These are phyloP conservation scores for Macrocybe gigantea DNA, from an alignment of 768 basidiomycete species.

Conservation along the genomic window DNA sequence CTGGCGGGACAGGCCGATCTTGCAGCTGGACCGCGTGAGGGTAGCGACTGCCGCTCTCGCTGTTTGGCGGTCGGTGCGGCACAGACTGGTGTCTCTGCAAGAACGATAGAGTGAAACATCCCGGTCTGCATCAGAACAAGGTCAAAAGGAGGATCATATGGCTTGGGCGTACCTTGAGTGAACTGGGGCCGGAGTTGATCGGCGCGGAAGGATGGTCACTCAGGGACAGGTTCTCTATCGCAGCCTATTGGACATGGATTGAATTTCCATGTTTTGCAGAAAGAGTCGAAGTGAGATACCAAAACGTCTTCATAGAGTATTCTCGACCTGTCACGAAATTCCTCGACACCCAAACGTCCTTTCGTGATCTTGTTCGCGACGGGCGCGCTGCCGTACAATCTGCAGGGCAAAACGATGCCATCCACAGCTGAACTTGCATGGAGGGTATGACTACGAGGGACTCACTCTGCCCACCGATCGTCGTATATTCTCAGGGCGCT, in stretches of 20 bases:
- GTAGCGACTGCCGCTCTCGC: constrained; percentile 4
- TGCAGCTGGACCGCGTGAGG: constrained; percentile 5
- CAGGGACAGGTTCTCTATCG: not conserved
- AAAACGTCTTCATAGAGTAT: constrained; percentile 13
- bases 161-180: constrained; percentile 1
- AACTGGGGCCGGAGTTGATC: not conserved
- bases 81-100: constrained; percentile 6
- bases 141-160: constrained; percentile 2
- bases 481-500: constrained; percentile 12
- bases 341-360: constrained; percentile 12
- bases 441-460: not conserved
- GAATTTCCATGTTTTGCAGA: not conserved
- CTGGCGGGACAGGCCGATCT: constrained; percentile 4
- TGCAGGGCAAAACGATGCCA: constrained; percentile 2
- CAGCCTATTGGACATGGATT: not conserved
- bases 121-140: not conserved
- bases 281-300: constrained; percentile 5
- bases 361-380: constrained; percentile 17
- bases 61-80: constrained; percentile 5
- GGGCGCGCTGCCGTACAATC: constrained; percentile 14
- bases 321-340: constrained; percentile 14
- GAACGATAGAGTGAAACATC: constrained; percentile 3
- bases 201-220: not conserved
- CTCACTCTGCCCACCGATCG: constrained; percentile 18
- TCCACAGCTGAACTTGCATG: not conserved